A percentile compares a stretch with the other conserved stretches of the same genome.
phyloP scores from a whole-genome alignment of 2,329 filamentous ascomycete species.

The Aureobasidium sp. region DNA sequence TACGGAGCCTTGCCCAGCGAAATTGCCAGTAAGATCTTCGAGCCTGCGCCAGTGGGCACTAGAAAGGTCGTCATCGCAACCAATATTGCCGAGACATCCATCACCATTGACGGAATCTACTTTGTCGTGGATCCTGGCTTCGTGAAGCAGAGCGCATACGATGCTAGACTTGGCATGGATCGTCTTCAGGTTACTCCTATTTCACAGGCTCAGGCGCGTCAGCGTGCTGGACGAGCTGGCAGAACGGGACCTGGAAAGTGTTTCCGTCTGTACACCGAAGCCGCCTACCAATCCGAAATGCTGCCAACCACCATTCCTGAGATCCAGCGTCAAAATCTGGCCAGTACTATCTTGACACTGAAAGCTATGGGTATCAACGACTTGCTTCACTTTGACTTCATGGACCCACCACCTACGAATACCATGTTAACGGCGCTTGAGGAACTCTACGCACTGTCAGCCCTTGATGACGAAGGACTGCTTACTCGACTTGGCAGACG shows the following conservation, averaged over 20 bases:
- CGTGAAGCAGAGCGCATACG: conserved; percentile 95
- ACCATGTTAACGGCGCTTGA: conserved; percentile 96
- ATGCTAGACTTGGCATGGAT: conserved; percentile 96
- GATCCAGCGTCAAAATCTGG: conserved; percentile 89
- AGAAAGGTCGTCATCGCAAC: conserved; percentile 96
- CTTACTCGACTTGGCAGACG: conserved; percentile 85
- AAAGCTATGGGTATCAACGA: conserved; percentile 99
- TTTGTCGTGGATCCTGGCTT: conserved; percentile 97
- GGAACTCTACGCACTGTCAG: conserved; percentile 84
- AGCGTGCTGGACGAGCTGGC: conserved; percentile 84
- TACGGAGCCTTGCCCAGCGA: conserved; percentile 90
- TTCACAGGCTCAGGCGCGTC: conserved; percentile 92
- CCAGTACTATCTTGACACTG: conserved; percentile 89
- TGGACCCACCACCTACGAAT: conserved; percentile 95
- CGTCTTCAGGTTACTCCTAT: conserved; percentile 92
- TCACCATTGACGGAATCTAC: conserved; percentile 96
- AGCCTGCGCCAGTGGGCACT: conserved; percentile 74
- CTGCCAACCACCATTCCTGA: conserved; percentile 91
- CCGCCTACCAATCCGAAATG: conserved; percentile 95
- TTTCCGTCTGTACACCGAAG: conserved; percentile 90
- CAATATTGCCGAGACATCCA: conserved; percentile 95
- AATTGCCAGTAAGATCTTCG: conserved; percentile 90
- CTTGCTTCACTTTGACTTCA: conserved; percentile 93
- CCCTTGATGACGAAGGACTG: conserved; percentile 89
- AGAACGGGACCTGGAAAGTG: conserved; percentile 93